phyloP scores from a whole-genome alignment of 2,329 filamentous ascomycete genomes.

The Hansfordia pulvinata region DNA sequence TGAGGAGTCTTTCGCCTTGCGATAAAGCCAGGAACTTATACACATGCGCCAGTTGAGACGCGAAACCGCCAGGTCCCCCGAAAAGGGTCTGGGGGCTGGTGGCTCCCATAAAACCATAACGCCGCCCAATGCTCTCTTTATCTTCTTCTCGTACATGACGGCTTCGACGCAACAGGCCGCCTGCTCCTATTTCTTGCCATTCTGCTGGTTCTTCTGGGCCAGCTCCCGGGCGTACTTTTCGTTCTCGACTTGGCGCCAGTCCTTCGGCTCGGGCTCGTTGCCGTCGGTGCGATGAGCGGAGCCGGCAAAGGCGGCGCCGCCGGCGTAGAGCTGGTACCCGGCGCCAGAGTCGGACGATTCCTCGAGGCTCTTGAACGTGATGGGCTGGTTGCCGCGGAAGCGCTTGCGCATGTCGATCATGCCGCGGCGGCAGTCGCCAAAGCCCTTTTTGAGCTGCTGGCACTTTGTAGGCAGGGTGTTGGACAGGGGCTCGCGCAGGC shows the following conservation, averaged over 20 bases:
- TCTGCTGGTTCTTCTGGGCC: constrained; percentile 12
- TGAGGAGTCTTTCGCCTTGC: too few relatives aligned
- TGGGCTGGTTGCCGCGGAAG: constrained; percentile 85
- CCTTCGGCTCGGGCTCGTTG: constrained; percentile 45
- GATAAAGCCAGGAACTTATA: too few relatives aligned
- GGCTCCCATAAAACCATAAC: constrained; percentile 12
- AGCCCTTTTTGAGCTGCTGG: constrained; percentile 84
- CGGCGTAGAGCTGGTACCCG: constrained; percentile 66
- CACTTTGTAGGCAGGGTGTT: constrained; percentile 77
- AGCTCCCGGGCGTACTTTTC: constrained; percentile 37
- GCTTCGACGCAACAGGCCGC: not conserved
- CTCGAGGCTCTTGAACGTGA: constrained; percentile 49
- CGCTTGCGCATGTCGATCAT: constrained; percentile 98
- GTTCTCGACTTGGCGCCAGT: constrained; percentile 54
- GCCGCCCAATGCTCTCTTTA: constrained; percentile 15
- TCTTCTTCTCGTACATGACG: constrained; percentile 6
- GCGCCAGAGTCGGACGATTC: constrained; percentile 43
- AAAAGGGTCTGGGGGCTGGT: too few relatives aligned
- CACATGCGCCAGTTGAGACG: too few relatives aligned
- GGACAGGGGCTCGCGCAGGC: constrained; percentile 68
- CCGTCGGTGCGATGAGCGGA: constrained; percentile 53
- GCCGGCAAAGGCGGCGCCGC: constrained; percentile 54
- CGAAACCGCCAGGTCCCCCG: too few relatives aligned
- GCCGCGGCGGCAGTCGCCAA: constrained; percentile 89
- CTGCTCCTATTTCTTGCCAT: constrained; percentile 4